A percentile compares a stretch with the other conserved stretches of the same genome.
Conservation (phyloP, 2,329 filamentous ascomycete genomes). For the Penicillium sp. region DNA sequence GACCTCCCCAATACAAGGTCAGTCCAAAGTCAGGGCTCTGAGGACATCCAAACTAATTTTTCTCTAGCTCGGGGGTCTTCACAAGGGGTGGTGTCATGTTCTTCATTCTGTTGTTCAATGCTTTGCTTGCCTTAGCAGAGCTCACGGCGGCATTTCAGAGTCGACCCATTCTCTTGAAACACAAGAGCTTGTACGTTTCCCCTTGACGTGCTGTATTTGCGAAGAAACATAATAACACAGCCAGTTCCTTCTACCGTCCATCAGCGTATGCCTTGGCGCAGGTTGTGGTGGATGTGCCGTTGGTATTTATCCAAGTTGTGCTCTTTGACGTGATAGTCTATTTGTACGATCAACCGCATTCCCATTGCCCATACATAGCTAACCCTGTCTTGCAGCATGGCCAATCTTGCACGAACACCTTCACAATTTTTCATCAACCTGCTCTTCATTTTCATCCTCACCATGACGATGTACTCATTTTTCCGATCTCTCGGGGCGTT, state of each 20-base stretch:
- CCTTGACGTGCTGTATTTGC: background rate
- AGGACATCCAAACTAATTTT: background rate
- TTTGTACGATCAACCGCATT: slow-evolving; percentile 39
- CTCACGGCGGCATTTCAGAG: slow-evolving; percentile 60
- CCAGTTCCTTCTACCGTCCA: slow-evolving; percentile 62
- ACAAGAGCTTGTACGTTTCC: slow-evolving; percentile 59
- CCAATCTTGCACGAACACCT: slow-evolving; percentile 53
- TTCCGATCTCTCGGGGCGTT: slow-evolving; percentile 52
- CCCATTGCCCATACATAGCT: background rate
- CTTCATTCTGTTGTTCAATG: slow-evolving; percentile 62
- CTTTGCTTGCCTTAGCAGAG: slow-evolving; percentile 60
- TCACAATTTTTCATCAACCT: slow-evolving; percentile 63
- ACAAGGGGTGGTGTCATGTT: slow-evolving; percentile 62
- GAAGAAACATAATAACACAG: slow-evolving; percentile 4
- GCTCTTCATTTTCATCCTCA: slow-evolving; percentile 54
- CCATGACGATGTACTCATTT: slow-evolving; percentile 56
- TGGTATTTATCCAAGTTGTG: slow-evolving; percentile 57
- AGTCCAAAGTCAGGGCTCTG: background rate
- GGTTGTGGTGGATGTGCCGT: slow-evolving; percentile 56
- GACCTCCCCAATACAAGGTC: slow-evolving; percentile 51
- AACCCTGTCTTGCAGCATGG: slow-evolving; percentile 43
- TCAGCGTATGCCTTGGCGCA: slow-evolving; percentile 59
- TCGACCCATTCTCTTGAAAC: slow-evolving; percentile 66
- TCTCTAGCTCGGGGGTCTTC: slow-evolving; percentile 52
- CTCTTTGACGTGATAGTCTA: slow-evolving; percentile 62